phyloP scores from a whole-genome alignment of 2,329 filamentous ascomycete genomes.

The Diplodia intermedia region DNA sequence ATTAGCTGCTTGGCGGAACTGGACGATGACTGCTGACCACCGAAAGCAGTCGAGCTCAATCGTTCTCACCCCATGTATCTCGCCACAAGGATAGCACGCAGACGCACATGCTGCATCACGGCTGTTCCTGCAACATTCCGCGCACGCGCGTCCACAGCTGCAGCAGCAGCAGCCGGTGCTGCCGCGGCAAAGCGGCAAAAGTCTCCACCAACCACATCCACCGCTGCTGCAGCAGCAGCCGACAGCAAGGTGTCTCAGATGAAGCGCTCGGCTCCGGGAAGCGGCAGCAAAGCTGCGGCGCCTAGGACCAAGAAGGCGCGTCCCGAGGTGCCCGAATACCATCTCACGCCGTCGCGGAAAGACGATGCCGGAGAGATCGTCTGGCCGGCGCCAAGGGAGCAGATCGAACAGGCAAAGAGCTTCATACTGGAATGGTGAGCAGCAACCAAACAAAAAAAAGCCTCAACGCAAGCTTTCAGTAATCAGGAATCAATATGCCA shows the following conservation, averaged over 20 bases:
- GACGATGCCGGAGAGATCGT: conserved; percentile 31
- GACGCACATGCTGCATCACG: not conserved
- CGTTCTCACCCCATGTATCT: not conserved
- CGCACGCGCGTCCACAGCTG: not conserved
- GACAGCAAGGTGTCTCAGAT: conserved; percentile 7
- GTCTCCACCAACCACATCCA: not conserved
- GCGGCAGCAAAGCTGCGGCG: not conserved
- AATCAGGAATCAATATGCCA: not conserved
- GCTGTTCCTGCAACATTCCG: not conserved
- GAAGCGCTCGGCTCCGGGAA: conserved; percentile 17
- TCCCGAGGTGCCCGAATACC: conserved; percentile 21
- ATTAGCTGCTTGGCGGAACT: not conserved
- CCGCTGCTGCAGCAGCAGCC: not conserved
- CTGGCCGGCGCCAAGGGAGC: conserved; percentile 66
- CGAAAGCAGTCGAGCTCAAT: not conserved
- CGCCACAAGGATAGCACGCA: not conserved
- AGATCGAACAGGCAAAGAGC: conserved; percentile 62
- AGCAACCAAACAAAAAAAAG: not conserved
- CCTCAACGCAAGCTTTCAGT: not conserved
- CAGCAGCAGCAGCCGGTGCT: not conserved
- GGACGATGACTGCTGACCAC: not conserved
- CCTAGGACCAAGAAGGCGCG: conserved; percentile 30
- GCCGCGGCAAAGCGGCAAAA: not conserved
- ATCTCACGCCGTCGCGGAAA: conserved; percentile 24
- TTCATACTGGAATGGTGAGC: conserved; percentile 66